phyloP scores from a whole-genome alignment of 2,329 filamentous ascomycete genomes.

The Didymella pinodella region DNA sequence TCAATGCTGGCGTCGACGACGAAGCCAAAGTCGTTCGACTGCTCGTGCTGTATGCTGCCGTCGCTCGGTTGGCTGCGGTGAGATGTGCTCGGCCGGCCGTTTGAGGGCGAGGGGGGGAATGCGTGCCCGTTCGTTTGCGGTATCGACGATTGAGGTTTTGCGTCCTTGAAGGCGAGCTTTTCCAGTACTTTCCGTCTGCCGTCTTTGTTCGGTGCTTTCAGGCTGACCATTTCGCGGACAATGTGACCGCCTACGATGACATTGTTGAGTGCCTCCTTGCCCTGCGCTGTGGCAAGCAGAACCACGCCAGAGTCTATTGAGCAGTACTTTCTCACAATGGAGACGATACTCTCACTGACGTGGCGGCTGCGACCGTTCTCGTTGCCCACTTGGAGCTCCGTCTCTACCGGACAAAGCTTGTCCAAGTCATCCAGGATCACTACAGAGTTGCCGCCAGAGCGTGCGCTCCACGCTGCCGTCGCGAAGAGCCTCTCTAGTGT shows the following conservation, averaged over 20 bases:
- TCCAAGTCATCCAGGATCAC: slow-evolving; percentile 94
- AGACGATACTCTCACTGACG: slow-evolving; percentile 86
- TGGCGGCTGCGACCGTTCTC: slow-evolving; percentile 93
- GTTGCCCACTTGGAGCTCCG: slow-evolving; percentile 89
- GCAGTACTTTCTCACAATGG: slow-evolving; percentile 85
- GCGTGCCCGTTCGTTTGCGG: slow-evolving; percentile 41
- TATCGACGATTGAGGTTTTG: slow-evolving; percentile 32
- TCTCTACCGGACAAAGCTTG: slow-evolving; percentile 90
- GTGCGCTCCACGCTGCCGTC: slow-evolving; percentile 87
- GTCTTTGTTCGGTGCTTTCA: slow-evolving; percentile 94
- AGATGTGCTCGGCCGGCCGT: slow-evolving; percentile 56
- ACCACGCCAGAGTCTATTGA: slow-evolving; percentile 81
- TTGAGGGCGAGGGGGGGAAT: slow-evolving; percentile 54
- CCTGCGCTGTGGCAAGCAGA: slow-evolving; percentile 87
- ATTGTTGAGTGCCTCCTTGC: slow-evolving; percentile 91
- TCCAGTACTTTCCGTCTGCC: slow-evolving; percentile 84
- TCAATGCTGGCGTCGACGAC: slow-evolving; percentile 79
- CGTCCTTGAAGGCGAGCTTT: slow-evolving; percentile 67
- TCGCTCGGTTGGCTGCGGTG: slow-evolving; percentile 55
- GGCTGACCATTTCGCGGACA: slow-evolving; percentile 85
- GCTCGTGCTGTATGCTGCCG: slow-evolving; percentile 50
- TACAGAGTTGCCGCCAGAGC: slow-evolving; percentile 81
- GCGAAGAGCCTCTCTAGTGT: slow-evolving; percentile 85
- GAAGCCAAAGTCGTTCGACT: slow-evolving; percentile 63
- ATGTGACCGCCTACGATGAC: slow-evolving; percentile 91